These are phyloP conservation scores for Allium cepa DNA, from an alignment of 106 monocot genomes.

Conservation along the genomic window DNA sequence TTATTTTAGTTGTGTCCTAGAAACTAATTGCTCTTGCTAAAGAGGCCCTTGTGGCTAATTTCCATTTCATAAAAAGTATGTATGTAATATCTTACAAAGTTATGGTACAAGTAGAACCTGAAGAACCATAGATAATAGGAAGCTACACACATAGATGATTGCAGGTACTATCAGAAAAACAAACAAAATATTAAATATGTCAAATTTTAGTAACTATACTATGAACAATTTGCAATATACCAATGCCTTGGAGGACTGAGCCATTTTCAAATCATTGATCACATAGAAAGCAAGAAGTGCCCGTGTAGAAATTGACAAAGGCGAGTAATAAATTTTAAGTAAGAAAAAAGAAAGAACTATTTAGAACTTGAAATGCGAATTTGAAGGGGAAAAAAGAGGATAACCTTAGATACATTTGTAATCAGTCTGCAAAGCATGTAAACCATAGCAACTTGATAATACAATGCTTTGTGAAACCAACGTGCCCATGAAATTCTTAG, in stretches of 20 bases:
- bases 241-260: too few species aligned
- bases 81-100: neutral
- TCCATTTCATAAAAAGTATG: too few species aligned
- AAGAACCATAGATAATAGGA: conserved; percentile 43
- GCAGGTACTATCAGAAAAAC: conserved; percentile 1
- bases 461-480: conserved; percentile 70
- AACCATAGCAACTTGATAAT: conserved; percentile 75
- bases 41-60: too few species aligned
- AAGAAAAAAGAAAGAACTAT: neutral
- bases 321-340: neutral
- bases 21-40: too few species aligned
- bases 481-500: conserved; percentile 67
- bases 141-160: conserved; percentile 7
- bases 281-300: too few species aligned
- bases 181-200: too few species aligned
- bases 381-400: neutral
- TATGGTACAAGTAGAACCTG: conserved; percentile 33
- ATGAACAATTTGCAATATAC: too few species aligned
- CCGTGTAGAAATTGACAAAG: too few species aligned
- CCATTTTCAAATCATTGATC: too few species aligned
- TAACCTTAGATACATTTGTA: conserved; percentile 72
- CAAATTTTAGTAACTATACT: too few species aligned
- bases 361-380: neutral
- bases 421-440: conserved; percentile 67
- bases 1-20: too few species aligned